Evolutionary conservation across 192 early-diverging fungal species (phyloP).

Genomic region (Rhizophagus prolifer): DNA sequence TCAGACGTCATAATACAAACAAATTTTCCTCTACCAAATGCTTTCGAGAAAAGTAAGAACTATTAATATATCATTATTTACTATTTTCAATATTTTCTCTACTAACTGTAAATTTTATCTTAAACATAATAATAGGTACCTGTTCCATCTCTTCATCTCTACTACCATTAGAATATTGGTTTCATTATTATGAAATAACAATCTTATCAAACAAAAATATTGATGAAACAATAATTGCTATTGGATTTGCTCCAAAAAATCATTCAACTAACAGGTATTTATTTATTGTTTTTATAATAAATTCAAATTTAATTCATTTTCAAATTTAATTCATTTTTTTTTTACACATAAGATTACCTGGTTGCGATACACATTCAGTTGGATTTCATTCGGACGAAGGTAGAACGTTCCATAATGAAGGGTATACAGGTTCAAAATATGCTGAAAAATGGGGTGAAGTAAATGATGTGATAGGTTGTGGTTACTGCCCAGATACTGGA

Average conservation of each 20-base stretch:
- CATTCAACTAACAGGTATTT: constrained; percentile 44
- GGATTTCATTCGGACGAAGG: constrained; percentile 37
- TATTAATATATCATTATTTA: too few species aligned
- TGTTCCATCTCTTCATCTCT: too few species aligned
- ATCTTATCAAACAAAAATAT: constrained; percentile 24
- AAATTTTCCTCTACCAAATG: too few species aligned
- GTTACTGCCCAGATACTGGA: constrained; percentile 37
- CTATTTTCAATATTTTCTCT: too few species aligned
- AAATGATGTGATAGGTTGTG: too few species aligned
- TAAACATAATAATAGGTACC: background rate
- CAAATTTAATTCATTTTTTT: background rate
- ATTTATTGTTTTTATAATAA: too few species aligned
- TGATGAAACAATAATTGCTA: constrained; percentile 41
- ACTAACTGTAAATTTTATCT: too few species aligned
- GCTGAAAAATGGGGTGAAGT: too few species aligned
- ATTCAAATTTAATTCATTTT: background rate
- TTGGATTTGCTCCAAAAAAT: constrained; percentile 49
- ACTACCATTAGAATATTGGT: background rate
- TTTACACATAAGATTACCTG: constrained; percentile 16
- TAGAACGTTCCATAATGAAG: too few species aligned
- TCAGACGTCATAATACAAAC: too few species aligned
- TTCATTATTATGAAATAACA: constrained; percentile 24
- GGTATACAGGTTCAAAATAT: too few species aligned
- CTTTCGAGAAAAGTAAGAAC: too few species aligned
- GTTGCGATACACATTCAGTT: constrained; percentile 50